phyloP scores from a whole-genome alignment of 352 stramenopile genomes.

The Nothophytophthora sp. region DNA sequence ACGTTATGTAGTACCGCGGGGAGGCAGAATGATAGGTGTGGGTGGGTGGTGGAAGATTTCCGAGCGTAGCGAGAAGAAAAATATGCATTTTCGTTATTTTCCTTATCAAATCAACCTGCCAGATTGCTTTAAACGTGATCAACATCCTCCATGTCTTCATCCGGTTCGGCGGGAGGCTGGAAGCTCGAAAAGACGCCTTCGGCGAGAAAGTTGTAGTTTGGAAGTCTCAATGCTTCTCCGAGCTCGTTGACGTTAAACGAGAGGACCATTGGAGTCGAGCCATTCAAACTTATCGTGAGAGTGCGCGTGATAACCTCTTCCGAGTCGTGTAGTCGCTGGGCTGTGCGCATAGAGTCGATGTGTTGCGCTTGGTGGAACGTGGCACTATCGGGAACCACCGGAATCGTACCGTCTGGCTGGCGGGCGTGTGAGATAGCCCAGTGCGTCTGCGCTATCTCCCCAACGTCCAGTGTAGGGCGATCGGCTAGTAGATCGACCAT shows the following conservation, averaged over 20 bases:
- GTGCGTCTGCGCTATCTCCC: slow-evolving; percentile 10
- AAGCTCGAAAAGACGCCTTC: slow-evolving; percentile 6
- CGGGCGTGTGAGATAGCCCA: slow-evolving; percentile 9
- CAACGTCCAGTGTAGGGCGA: slow-evolving; percentile 1
- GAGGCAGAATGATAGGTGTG: too few species aligned
- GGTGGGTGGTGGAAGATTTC: too few species aligned
- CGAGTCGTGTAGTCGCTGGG: neutral
- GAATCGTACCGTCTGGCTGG: neutral
- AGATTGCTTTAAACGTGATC: slow-evolving; percentile 11
- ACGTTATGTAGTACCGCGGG: too few species aligned
- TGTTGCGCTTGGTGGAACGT: slow-evolving; percentile 10
- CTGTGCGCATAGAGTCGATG: neutral
- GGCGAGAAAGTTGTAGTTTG: slow-evolving; percentile 8
- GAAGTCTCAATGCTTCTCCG: neutral
- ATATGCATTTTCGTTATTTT: neutral
- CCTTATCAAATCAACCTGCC: too few species aligned
- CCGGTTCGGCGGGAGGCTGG: slow-evolving; percentile 1
- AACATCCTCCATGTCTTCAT: slow-evolving; percentile 9
- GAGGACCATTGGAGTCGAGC: slow-evolving; percentile 5
- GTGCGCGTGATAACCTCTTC: neutral
- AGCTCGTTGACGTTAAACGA: slow-evolving; percentile 12
- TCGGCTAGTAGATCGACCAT: slow-evolving; percentile 5
- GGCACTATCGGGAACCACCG: neutral
- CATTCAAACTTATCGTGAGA: slow-evolving; percentile 1
- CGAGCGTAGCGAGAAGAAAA: neutral